Conservation (phyloP, 371 early-diverging fungal species). For the Mortierella sp. region DNA sequence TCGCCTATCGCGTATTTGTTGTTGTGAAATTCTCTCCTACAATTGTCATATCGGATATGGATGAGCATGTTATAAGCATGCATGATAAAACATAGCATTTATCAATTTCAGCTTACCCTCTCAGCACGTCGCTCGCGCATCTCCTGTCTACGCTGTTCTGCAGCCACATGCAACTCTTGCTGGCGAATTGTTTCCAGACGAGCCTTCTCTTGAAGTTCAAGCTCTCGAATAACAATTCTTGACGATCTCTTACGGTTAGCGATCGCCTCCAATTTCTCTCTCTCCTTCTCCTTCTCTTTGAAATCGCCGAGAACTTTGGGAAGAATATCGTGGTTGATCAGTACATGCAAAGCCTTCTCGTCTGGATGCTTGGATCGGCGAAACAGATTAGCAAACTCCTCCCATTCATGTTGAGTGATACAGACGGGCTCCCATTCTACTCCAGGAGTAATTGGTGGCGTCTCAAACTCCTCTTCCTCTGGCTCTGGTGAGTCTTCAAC, state of each 20-base stretch:
- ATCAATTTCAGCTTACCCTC: conserved; percentile 29
- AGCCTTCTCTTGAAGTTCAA: conserved; percentile 62
- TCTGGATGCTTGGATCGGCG: conserved; percentile 61
- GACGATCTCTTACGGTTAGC: conserved; percentile 75
- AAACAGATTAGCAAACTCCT: conserved; percentile 65
- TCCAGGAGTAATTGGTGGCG: conserved; percentile 45
- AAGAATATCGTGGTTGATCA: conserved; percentile 65
- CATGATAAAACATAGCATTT: not conserved
- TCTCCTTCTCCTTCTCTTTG: conserved; percentile 63
- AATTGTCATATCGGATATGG: not conserved
- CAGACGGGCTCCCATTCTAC: conserved; percentile 62
- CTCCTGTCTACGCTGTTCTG: conserved; percentile 54
- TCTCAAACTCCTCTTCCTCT: conserved; percentile 27
- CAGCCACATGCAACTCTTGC: conserved; percentile 56
- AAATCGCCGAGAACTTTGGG: conserved; percentile 71
- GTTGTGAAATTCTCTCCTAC: conserved; percentile 39
- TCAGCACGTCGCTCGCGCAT: conserved; percentile 50
- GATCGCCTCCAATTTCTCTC: conserved; percentile 65
- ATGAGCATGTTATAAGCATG: too few species aligned
- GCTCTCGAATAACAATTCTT: conserved; percentile 68
- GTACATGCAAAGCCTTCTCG: conserved; percentile 67
- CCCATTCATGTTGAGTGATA: conserved; percentile 69
- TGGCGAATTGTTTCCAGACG: conserved; percentile 52
- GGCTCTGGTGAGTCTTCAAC: conserved; percentile 31
- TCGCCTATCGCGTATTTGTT: conserved; percentile 34